Conservation (phyloP, 2,329 filamentous ascomycete genomes). For the Chalaropsis ovoidea region DNA sequence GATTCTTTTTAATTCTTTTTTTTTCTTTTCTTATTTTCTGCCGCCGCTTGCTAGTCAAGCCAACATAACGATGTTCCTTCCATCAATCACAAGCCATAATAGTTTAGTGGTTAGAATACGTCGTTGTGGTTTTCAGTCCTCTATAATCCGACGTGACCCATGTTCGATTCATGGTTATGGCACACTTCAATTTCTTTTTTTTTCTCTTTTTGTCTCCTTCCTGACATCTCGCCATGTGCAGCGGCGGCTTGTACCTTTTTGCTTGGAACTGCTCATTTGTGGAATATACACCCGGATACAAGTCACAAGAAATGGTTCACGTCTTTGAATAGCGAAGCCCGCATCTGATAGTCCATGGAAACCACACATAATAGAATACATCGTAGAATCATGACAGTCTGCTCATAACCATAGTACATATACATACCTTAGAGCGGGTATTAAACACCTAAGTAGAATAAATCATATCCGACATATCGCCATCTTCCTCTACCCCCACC, state of each 20-base stretch:
- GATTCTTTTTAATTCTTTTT: not conserved
- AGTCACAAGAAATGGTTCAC: not conserved
- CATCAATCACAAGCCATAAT: slow-evolving; percentile 19
- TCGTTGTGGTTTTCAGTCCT: slow-evolving; percentile 20
- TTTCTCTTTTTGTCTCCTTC: not conserved
- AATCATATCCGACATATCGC: not conserved
- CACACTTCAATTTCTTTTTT: slow-evolving; percentile 1
- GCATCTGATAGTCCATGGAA: not conserved
- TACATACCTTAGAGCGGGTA: not conserved
- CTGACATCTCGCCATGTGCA: too few relatives aligned
- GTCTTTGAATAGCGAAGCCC: not conserved
- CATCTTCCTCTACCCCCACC: not conserved
- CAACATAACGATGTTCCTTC: not conserved
- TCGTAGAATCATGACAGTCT: not conserved
- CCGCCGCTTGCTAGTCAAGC: not conserved
- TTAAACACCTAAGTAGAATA: not conserved
- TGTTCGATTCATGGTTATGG: slow-evolving; percentile 25
- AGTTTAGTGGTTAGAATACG: slow-evolving; percentile 24
- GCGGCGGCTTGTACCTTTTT: too few relatives aligned
- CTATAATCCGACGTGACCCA: slow-evolving; percentile 22
- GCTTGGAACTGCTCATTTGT: too few relatives aligned
- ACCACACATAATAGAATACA: not conserved
- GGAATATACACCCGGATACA: too few relatives aligned
- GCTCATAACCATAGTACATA: not conserved
- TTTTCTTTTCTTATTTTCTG: not conserved